Conservation (phyloP, 306 rosid species). For the Benincasa hispida region DNA sequence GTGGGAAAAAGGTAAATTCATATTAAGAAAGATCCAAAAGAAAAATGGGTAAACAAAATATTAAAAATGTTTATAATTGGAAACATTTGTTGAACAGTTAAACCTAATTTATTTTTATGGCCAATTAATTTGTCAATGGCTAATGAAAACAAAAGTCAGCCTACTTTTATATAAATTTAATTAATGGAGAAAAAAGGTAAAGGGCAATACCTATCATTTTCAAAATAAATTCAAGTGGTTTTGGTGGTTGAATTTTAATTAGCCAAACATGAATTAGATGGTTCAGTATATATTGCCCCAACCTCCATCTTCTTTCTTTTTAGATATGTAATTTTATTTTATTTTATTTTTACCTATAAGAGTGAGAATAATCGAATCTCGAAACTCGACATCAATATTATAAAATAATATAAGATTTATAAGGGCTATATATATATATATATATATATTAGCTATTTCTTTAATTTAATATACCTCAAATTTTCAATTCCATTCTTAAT, state of each 20-base stretch:
- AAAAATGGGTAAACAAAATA: not conserved
- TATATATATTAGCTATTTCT: too few relatives aligned
- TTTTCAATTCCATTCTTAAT: too few relatives aligned
- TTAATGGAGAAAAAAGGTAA: not conserved
- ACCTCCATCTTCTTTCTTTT: not conserved
- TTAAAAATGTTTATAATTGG: not conserved
- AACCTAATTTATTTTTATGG: not conserved
- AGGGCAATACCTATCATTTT: not conserved
- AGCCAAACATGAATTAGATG: not conserved
- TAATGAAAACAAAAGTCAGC: not conserved
- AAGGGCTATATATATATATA: too few relatives aligned
- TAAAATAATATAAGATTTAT: too few relatives aligned
- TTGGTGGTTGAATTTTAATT: not conserved
- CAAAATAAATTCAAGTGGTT: not conserved
- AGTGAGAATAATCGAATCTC: too few relatives aligned
- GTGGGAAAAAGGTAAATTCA: not conserved
- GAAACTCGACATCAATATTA: too few relatives aligned
- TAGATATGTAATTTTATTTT: too few relatives aligned
- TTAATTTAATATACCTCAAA: not conserved
- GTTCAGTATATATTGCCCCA: not conserved
- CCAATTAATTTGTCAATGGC: not conserved
- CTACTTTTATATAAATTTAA: not conserved
- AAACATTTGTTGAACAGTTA: not conserved
- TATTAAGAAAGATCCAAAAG: not conserved
- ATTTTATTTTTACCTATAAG: too few relatives aligned